Evolutionary conservation across 2,329 filamentous ascomycete species (phyloP).

Genomic region (Colletotrichum navitas): DNA sequence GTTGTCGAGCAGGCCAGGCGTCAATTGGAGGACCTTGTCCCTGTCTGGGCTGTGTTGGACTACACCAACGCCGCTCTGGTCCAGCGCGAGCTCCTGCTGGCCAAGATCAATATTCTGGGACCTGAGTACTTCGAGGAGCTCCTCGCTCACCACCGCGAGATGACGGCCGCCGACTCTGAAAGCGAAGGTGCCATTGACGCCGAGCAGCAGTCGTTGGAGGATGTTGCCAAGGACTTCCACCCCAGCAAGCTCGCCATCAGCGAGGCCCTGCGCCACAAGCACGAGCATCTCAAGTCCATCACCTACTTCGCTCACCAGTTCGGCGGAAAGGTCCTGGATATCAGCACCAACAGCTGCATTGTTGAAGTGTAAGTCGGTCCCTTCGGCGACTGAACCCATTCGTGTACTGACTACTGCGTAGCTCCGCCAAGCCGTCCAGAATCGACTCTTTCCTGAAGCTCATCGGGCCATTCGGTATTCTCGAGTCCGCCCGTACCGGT

Average conservation of each 20-base stretch:
- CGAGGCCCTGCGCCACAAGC: constrained; percentile 94
- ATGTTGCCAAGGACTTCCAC: constrained; percentile 80
- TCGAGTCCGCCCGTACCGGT: constrained; percentile 95
- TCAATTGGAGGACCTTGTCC: constrained; percentile 95
- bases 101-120: constrained; percentile 96
- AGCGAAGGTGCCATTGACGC: constrained; percentile 59
- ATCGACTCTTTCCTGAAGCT: constrained; percentile 99
- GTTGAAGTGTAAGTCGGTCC: constrained; percentile 85
- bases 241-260: constrained; percentile 87
- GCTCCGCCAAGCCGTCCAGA: constrained; percentile 90
- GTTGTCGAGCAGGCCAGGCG: constrained; percentile 97
- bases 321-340: constrained; percentile 96
- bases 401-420: constrained; percentile 53
- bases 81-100: constrained; percentile 93
- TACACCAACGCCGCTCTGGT: constrained; percentile 94
- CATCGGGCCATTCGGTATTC: constrained; percentile 91
- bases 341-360: constrained; percentile 98
- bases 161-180: constrained; percentile 63
- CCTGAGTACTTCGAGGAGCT: constrained; percentile 99
- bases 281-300: constrained; percentile 95
- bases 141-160: constrained; percentile 94
- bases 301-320: constrained; percentile 98
- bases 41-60: constrained; percentile 97
- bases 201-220: constrained; percentile 58
- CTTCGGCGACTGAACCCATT: constrained; percentile 1